Conservation (phyloP, 495 filamentous ascomycete species). For the Cercophora newfieldiana region DNA sequence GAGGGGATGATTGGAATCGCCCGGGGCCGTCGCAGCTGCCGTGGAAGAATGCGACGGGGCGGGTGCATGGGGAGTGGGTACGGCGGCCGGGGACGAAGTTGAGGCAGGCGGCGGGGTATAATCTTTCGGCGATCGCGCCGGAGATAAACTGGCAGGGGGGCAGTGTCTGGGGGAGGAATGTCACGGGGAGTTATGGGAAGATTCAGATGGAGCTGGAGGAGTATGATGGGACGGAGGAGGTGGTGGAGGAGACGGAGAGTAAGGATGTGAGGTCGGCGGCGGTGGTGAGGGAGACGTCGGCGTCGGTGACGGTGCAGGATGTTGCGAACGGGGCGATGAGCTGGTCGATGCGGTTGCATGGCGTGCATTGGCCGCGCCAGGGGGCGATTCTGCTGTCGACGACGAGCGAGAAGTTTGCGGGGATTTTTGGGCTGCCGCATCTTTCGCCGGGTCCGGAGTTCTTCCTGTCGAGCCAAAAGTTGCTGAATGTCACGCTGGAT, state of each 20-base stretch:
- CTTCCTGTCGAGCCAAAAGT: constrained; percentile 63
- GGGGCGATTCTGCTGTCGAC: constrained; percentile 80
- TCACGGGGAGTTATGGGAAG: constrained; percentile 61
- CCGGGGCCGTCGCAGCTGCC: constrained; percentile 48
- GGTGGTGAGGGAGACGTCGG: constrained; percentile 60
- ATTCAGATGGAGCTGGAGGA: constrained; percentile 54
- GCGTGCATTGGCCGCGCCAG: constrained; percentile 75
- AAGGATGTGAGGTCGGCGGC: constrained; percentile 19
- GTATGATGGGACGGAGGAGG: constrained; percentile 50
- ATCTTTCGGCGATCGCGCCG: constrained; percentile 50
- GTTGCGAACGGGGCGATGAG: constrained; percentile 64
- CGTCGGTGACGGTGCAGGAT: constrained; percentile 68
- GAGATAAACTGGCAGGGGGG: constrained; percentile 39
- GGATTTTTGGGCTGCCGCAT: constrained; percentile 86
- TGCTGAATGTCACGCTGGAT: constrained; percentile 71
- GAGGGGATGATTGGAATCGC: constrained; percentile 34
- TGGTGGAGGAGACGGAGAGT: constrained; percentile 26
- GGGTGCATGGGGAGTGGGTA: constrained; percentile 74
- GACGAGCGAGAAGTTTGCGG: constrained; percentile 87
- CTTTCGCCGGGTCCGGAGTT: constrained; percentile 65
- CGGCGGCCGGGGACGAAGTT: constrained; percentile 47
- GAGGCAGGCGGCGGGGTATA: constrained; percentile 43
- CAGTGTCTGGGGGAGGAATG: constrained; percentile 62
- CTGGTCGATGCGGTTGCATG: constrained; percentile 74
- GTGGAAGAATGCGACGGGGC: constrained; percentile 82